Conservation (phyloP, 1,139 yeast species). For the Blastobotrys serpentis region DNA sequence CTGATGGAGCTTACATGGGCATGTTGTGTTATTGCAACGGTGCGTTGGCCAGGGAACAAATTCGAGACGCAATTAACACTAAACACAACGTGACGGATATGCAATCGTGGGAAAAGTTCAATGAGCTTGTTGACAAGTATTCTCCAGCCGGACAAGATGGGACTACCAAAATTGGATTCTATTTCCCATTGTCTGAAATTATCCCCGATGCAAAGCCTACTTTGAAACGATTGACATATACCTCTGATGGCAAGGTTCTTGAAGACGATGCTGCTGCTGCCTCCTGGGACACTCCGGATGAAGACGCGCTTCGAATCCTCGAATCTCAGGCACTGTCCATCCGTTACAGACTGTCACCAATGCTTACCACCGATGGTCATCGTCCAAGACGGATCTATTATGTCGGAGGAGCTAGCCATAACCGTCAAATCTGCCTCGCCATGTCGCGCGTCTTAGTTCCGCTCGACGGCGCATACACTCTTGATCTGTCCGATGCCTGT, state of each 20-base stretch:
- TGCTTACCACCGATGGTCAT: conserved; percentile 45
- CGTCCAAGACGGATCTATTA: conserved; percentile 71
- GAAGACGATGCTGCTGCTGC: not conserved
- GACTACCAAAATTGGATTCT: conserved; percentile 62
- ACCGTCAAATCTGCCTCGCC: conserved; percentile 61
- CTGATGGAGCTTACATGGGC: conserved; percentile 78
- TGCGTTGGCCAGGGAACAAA: conserved; percentile 75
- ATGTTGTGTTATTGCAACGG: conserved; percentile 96
- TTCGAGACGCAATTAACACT: conserved; percentile 62
- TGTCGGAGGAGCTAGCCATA: conserved; percentile 88
- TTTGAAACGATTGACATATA: conserved; percentile 24
- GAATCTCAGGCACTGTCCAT: conserved; percentile 88
- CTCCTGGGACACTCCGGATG: conserved; percentile 48
- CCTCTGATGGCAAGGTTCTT: conserved; percentile 6
- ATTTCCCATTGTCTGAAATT: conserved; percentile 86
- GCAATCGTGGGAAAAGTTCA: conserved; percentile 61
- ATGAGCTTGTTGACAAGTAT: conserved; percentile 39
- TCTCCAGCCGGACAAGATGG: conserved; percentile 31
- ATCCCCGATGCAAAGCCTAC: conserved; percentile 66
- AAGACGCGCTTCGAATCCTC: conserved; percentile 74
- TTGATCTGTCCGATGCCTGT: conserved; percentile 85
- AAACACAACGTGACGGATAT: conserved; percentile 40
- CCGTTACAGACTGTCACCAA: conserved; percentile 74
- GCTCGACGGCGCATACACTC: conserved; percentile 60
- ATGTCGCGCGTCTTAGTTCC: conserved; percentile 72